Conservation (phyloP, 2,329 filamentous ascomycete species). For the Tolypocladium inflatum region DNA sequence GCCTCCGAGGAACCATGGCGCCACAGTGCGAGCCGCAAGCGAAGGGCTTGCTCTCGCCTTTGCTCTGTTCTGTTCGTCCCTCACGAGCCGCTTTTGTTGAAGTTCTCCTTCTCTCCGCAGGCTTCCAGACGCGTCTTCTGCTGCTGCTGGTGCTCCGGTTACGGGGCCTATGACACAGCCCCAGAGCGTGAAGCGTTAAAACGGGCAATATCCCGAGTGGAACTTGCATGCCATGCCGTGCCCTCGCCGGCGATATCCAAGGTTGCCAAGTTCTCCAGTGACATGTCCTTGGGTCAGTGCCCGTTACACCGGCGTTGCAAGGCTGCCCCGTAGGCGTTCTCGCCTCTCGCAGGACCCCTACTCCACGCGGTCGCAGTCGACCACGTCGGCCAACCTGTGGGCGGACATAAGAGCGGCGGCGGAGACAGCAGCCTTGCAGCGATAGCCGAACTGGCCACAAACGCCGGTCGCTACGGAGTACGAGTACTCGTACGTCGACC, state of each 20-base stretch:
- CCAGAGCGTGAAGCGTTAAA: not conserved
- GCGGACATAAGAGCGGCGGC: not conserved
- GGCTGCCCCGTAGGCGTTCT: not conserved
- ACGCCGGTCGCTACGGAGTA: not conserved
- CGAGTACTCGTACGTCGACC: no score
- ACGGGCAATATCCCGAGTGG: not conserved
- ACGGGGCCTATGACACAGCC: no score
- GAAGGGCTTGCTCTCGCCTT: not conserved
- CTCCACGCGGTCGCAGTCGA: not conserved
- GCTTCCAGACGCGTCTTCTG: no score
- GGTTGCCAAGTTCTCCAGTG: not conserved
- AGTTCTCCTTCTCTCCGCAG: no score
- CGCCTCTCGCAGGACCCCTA: not conserved
- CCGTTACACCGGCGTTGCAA: not conserved
- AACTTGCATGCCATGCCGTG: not conserved
- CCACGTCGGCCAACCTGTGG: not conserved
- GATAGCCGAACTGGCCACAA: not conserved
- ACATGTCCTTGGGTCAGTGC: not conserved
- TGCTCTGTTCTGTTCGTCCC: no score
- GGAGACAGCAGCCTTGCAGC: not conserved
- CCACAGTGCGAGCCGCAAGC: not conserved
- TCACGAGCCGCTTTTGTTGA: not conserved
- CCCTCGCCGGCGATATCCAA: not conserved
- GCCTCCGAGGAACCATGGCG: not conserved
- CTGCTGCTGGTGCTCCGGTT: no score